Percentiles rank a stretch among this genome's conserved stretches.
These are phyloP conservation scores for Fusarium ambrosium DNA, from an alignment of 2,329 filamentous ascomycete species.

Conservation along the genomic window DNA sequence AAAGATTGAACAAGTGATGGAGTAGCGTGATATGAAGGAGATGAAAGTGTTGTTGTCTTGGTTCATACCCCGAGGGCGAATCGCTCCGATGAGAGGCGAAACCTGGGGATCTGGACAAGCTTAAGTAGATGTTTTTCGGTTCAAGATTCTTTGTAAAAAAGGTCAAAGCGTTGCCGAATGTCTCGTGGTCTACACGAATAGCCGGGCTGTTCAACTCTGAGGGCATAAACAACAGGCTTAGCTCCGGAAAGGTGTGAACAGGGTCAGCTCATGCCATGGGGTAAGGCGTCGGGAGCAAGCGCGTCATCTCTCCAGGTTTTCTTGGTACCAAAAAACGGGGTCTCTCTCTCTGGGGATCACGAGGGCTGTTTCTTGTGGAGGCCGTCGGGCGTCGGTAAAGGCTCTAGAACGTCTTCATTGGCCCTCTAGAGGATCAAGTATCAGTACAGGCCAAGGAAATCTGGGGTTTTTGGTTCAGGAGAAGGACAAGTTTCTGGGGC, in stretches of 20 bases:
- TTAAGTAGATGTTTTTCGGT: conserved; percentile 1
- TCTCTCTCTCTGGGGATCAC: conserved; percentile 18
- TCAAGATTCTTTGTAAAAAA: background rate
- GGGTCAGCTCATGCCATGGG: conserved; percentile 14
- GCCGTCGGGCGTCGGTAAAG: background rate
- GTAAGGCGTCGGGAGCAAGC: conserved; percentile 12
- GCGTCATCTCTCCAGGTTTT: conserved; percentile 18
- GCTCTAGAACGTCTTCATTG: background rate
- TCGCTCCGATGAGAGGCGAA: conserved; percentile 1
- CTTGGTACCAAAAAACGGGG: background rate
- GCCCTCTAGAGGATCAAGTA: conserved; percentile 23
- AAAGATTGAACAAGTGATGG: conserved; percentile 13
- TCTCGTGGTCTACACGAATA: background rate
- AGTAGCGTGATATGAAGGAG: conserved; percentile 8
- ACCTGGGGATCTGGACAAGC: background rate
- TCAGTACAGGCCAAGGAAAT: conserved; percentile 24
- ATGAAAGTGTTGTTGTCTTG: conserved; percentile 16
- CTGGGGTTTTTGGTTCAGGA: conserved; percentile 31
- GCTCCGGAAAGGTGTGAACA: background rate
- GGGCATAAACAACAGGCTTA: background rate
- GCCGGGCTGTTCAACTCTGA: background rate
- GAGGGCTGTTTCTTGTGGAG: background rate
- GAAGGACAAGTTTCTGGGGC: conserved; percentile 29
- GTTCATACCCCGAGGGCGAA: conserved; percentile 10
- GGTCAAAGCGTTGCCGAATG: conserved; percentile 8